A percentile compares a stretch with the other conserved stretches of the same genome.
Conservation (phyloP, 257 asterid species). For the Petunia secreta region DNA sequence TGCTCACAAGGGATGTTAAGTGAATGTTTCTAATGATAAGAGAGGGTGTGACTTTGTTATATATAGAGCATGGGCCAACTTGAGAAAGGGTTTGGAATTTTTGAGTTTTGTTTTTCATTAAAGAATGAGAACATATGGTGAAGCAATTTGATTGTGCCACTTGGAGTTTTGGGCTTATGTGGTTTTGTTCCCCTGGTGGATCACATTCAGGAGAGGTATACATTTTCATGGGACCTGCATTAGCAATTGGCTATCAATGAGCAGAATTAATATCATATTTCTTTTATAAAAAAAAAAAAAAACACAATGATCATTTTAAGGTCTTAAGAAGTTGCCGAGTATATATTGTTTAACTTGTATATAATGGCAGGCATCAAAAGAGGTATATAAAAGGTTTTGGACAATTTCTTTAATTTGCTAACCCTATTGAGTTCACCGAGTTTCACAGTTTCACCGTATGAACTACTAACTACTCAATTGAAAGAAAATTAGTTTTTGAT, state of each 20-base stretch:
- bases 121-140: slow-evolving; percentile 1
- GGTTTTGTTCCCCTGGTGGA: slow-evolving; percentile 41
- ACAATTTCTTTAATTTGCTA: no score
- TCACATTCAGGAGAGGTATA: slow-evolving; percentile 48
- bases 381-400: no score
- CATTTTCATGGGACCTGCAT: slow-evolving; percentile 31
- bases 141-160: slow-evolving; percentile 38
- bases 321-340: neutral
- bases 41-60: neutral
- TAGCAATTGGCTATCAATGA: neutral
- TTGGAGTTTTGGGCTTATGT: slow-evolving; percentile 41
- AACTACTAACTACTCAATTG: no score
- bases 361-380: neutral
- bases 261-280: neutral
- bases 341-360: neutral
- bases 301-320: neutral
- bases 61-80: slow-evolving; percentile 17
- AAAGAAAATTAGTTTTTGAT: no score
- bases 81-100: neutral
- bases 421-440: no score
- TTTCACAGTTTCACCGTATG: no score
- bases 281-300: neutral
- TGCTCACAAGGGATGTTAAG: slow-evolving; percentile 11
- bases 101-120: neutral
- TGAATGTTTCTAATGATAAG: neutral